These are phyloP conservation scores for Pseudoneurospora amorphoporcata DNA, from an alignment of 495 filamentous ascomycete species.

Conservation along the genomic window DNA sequence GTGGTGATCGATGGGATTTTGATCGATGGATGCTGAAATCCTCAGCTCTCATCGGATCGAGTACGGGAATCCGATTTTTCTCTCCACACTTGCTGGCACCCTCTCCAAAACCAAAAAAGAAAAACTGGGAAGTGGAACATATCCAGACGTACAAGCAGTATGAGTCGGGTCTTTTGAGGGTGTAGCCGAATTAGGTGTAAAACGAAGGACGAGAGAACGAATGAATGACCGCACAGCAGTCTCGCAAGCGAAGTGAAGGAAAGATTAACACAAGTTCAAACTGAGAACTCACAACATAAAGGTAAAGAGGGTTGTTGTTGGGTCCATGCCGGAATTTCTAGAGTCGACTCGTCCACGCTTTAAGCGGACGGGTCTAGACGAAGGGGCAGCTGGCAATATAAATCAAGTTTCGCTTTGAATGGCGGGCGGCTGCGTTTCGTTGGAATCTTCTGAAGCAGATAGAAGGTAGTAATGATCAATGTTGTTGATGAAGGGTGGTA, in stretches of 20 bases:
- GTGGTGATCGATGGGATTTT: neutral
- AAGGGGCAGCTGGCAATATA: constrained; percentile 16
- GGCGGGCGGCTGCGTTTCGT: constrained; percentile 7
- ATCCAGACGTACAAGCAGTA: neutral
- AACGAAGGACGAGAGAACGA: neutral
- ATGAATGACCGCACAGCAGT: neutral
- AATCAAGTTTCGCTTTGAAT: constrained; percentile 1
- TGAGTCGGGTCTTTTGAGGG: neutral
- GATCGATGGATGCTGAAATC: neutral
- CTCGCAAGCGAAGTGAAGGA: constrained; percentile 9
- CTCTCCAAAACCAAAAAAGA: neutral
- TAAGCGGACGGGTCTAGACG: constrained; percentile 11
- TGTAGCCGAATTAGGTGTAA: neutral
- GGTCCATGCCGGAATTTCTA: constrained; percentile 39
- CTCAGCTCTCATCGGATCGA: neutral
- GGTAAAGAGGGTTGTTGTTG: constrained; percentile 64
- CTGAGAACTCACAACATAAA: constrained; percentile 59
- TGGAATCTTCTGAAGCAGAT: neutral
- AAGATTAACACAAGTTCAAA: constrained; percentile 5
- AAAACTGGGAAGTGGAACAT: neutral
- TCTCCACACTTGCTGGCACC: neutral
- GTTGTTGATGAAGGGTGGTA: constrained; percentile 6
- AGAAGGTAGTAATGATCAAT: constrained; percentile 2
- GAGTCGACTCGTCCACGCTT: constrained; percentile 16
- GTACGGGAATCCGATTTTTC: neutral